Conservation (phyloP, 805 yeast genomes). For the Wickerhamomyces xylosicus region DNA sequence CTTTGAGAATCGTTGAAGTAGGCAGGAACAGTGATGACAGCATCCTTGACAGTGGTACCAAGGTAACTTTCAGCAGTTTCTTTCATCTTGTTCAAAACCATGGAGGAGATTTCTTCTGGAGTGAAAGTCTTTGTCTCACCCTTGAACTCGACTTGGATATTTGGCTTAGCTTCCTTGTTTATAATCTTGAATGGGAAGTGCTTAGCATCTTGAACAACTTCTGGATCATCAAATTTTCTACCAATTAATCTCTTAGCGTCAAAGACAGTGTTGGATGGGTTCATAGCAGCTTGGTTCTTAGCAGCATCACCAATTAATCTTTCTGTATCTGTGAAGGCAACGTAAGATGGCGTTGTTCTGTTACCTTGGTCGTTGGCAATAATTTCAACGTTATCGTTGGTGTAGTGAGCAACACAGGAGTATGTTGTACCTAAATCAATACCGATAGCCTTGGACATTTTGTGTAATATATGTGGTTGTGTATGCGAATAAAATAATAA, state of each 20-base stretch:
- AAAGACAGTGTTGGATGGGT: conserved; percentile 87
- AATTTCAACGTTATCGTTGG: conserved; percentile 85
- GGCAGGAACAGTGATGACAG: conserved; percentile 95
- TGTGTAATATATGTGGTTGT: conserved; percentile 6
- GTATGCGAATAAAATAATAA: not conserved
- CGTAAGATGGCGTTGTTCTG: conserved; percentile 96
- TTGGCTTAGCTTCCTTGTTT: conserved; percentile 78
- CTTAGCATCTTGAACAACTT: conserved; percentile 69
- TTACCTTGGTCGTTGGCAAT: conserved; percentile 98
- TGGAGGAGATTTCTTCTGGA: conserved; percentile 91
- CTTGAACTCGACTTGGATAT: conserved; percentile 76
- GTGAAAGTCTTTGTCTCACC: conserved; percentile 83
- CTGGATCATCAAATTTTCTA: conserved; percentile 68
- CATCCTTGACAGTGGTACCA: conserved; percentile 75
- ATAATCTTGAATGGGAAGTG: conserved; percentile 83
- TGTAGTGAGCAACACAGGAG: conserved; percentile 90
- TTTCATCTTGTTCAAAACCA: conserved; percentile 88
- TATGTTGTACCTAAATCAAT: conserved; percentile 96
- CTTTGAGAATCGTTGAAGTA: conserved; percentile 97
- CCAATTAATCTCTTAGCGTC: conserved; percentile 95
- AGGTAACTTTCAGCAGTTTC: conserved; percentile 84
- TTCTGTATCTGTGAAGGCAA: conserved; percentile 92
- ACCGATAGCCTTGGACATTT: conserved; percentile 55
- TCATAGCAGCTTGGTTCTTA: conserved; percentile 96
- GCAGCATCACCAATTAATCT: conserved; percentile 97